Percentiles rank a stretch among this genome's conserved stretches.
These are phyloP conservation scores for Theileria luwenshuni DNA, from an alignment of 169 alveolate species.

Conservation along the genomic window DNA sequence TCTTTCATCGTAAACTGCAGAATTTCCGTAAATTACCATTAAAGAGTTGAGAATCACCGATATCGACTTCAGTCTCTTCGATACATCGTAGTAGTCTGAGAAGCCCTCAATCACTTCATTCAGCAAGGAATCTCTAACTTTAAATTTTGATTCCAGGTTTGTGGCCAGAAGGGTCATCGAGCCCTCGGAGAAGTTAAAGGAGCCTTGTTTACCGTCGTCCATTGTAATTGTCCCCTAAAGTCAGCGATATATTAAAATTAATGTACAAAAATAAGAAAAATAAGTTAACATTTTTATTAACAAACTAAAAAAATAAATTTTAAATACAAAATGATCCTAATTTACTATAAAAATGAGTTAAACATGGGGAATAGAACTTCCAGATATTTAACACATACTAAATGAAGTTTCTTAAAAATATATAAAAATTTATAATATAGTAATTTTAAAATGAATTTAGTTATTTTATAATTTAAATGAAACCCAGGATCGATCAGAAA, in stretches of 20 bases:
- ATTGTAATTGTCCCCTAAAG: background rate
- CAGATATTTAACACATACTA: constrained; percentile 1
- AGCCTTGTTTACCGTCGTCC: background rate
- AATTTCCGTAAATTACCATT: constrained; percentile 30
- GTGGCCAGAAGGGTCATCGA: constrained; percentile 28
- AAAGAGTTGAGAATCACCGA: constrained; percentile 35
- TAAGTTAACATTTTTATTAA: constrained; percentile 9
- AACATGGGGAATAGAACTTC: constrained; percentile 9
- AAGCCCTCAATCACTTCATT: constrained; percentile 43
- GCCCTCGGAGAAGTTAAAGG: constrained; percentile 14
- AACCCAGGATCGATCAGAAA: background rate
- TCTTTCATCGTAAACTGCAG: background rate
- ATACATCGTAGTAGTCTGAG: constrained; percentile 12
- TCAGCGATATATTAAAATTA: background rate
- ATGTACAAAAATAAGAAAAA: background rate
- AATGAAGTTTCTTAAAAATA: no score
- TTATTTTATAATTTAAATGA: background rate
- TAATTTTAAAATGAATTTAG: no score
- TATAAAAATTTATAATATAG: no score
- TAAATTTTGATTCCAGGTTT: constrained; percentile 26
- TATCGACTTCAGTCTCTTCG: constrained; percentile 28
- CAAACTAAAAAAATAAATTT: background rate
- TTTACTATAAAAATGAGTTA: background rate
- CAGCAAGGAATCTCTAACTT: constrained; percentile 40
- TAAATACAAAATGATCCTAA: constrained; percentile 4